Evolutionary conservation across 177 flowering plant genomes (phyloP).

Genomic region (Telopea speciosissima): DNA sequence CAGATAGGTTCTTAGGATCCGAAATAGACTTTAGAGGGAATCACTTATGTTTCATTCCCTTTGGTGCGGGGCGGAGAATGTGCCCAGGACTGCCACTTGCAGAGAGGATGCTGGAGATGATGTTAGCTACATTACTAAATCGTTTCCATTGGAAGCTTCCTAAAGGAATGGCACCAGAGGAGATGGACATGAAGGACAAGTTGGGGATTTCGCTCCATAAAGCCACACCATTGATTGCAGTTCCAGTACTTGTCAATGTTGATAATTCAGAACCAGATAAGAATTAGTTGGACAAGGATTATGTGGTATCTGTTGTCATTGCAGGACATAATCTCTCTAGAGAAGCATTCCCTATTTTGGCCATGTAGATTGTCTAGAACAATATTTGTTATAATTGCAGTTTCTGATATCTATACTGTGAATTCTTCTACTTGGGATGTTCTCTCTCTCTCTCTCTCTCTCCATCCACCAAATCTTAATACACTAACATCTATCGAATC

Average conservation of each 20-base stretch:
- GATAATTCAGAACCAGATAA: background rate
- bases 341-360: no score
- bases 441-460: no score
- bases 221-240: background rate
- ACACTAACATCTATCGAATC: no score
- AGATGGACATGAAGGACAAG: background rate
- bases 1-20: slow-evolving; percentile 4
- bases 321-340: no score
- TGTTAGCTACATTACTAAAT: background rate
- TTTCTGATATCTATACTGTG: no score
- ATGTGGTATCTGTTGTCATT: no score
- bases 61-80: background rate
- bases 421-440: no score
- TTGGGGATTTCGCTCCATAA: background rate
- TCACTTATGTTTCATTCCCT: background rate
- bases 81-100: background rate
- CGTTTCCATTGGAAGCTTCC: background rate
- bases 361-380: no score
- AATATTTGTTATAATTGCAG: no score
- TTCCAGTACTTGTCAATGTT: background rate
- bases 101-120: background rate
- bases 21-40: background rate
- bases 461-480: no score
- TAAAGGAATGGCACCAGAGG: background rate
- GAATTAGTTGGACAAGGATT: background rate